Conservation (phyloP, 176 grass and related monocot genomes). For the Dactylis glomerata region DNA sequence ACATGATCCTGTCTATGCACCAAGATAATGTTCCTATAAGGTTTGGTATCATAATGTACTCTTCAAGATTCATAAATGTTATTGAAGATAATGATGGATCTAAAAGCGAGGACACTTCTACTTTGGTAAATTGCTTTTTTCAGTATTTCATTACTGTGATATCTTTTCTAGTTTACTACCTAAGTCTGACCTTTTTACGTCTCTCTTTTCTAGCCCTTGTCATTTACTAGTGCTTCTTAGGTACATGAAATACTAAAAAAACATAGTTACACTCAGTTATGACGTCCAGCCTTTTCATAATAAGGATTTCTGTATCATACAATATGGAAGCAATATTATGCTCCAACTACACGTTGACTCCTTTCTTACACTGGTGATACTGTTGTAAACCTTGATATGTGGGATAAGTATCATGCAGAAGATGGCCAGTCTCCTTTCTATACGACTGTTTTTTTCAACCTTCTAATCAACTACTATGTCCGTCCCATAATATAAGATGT, state of each 20-base stretch:
- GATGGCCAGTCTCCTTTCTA: not conserved
- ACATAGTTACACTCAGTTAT: not conserved
- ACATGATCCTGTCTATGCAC: conserved; percentile 77
- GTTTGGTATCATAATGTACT: conserved; percentile 90
- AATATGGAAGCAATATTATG: not conserved
- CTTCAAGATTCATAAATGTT: conserved; percentile 59
- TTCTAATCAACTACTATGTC: not conserved
- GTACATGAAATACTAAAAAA: not conserved
- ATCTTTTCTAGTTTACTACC: conserved; percentile 10
- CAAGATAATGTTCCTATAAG: conserved; percentile 85
- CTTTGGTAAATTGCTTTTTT: conserved; percentile 67
- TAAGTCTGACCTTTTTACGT: not conserved
- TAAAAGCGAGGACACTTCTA: conserved; percentile 52
- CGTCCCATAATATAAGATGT: no score
- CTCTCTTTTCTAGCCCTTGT: not conserved
- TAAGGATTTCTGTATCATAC: not conserved
- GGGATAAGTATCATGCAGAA: not conserved
- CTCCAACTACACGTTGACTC: not conserved
- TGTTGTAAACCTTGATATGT: not conserved
- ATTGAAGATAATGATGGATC: conserved; percentile 68
- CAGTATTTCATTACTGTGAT: conserved; percentile 19
- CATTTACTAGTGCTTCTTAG: conserved; percentile 4
- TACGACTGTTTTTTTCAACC: not conserved
- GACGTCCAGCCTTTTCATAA: not conserved
- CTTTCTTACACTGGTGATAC: not conserved